Evolutionary conservation across 805 yeast species (phyloP).

Genomic region (Sporopachydermia quercuum): DNA sequence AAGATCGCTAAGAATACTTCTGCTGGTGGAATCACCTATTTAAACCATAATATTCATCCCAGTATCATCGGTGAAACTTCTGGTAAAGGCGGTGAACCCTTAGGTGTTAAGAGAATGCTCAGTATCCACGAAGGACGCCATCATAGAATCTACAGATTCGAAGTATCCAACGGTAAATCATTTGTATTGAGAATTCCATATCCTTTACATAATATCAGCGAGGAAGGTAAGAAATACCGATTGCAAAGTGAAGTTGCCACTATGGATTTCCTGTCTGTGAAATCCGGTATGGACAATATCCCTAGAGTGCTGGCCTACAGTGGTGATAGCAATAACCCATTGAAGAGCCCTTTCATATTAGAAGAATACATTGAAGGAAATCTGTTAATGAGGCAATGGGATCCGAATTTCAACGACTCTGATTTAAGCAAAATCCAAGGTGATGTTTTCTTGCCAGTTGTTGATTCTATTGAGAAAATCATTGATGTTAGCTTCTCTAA

Average conservation of each 20-base stretch:
- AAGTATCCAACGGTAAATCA: slow-evolving; percentile 42
- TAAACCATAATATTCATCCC: slow-evolving; percentile 33
- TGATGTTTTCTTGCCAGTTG: slow-evolving; percentile 55
- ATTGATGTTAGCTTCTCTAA: slow-evolving; percentile 46
- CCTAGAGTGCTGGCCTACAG: slow-evolving; percentile 68
- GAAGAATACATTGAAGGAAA: slow-evolving; percentile 73
- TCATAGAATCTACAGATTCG: slow-evolving; percentile 70
- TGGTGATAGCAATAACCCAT: slow-evolving; percentile 39
- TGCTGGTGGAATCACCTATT: slow-evolving; percentile 24
- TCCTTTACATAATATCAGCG: slow-evolving; percentile 48
- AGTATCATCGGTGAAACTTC: slow-evolving; percentile 27
- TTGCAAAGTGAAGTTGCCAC: slow-evolving; percentile 89
- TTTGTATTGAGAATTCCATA: slow-evolving; percentile 81
- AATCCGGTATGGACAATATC: slow-evolving; percentile 42
- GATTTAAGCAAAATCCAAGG: slow-evolving; percentile 32
- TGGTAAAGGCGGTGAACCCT: slow-evolving; percentile 25
- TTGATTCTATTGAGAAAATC: slow-evolving; percentile 46
- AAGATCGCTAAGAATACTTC: slow-evolving; percentile 20
- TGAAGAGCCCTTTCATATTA: slow-evolving; percentile 63
- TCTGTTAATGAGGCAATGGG: slow-evolving; percentile 79
- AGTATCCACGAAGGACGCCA: slow-evolving; percentile 91
- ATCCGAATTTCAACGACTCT: slow-evolving; percentile 56
- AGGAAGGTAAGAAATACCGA: slow-evolving; percentile 38
- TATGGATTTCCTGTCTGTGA: slow-evolving; percentile 58
- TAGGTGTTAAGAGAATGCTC: slow-evolving; percentile 53